Percentiles rank a stretch among this genome's conserved stretches.
Evolutionary conservation across 208 protist genomes (phyloP).

Genomic region (Leishmania lainsoni): DNA sequence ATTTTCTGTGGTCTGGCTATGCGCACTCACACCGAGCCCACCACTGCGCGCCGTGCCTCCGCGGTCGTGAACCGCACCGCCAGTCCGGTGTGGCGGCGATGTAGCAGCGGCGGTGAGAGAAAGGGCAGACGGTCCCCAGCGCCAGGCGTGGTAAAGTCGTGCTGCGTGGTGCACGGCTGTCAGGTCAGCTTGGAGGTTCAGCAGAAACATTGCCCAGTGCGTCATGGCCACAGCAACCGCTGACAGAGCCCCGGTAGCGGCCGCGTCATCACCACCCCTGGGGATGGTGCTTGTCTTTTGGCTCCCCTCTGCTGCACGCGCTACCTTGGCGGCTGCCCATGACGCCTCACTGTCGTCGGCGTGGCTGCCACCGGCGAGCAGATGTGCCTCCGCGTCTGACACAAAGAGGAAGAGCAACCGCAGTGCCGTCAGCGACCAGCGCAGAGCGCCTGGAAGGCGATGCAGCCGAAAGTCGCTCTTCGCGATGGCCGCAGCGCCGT

Average conservation of each 20-base stretch:
- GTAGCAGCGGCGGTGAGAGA: background rate
- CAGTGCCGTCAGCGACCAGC: conserved; percentile 24
- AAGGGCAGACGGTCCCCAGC: conserved; percentile 5
- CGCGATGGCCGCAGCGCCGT: background rate
- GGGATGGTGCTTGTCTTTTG: background rate
- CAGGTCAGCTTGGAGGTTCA: conserved; percentile 21
- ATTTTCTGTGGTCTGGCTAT: background rate
- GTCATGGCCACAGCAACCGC: conserved; percentile 37
- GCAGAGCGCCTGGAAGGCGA: conserved; percentile 28
- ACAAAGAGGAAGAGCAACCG: conserved; percentile 27
- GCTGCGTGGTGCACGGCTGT: conserved; percentile 29
- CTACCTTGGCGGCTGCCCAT: background rate
- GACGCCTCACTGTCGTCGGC: background rate
- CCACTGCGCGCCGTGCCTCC: background rate
- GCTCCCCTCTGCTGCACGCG: background rate
- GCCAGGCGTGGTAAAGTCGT: conserved; percentile 33
- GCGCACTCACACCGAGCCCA: background rate
- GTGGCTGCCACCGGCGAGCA: background rate
- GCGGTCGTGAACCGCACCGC: background rate
- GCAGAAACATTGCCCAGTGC: conserved; percentile 31
- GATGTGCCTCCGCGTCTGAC: conserved; percentile 12
- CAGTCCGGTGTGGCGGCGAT: background rate
- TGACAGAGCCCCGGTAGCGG: conserved; percentile 14
- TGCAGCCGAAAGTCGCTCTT: conserved; percentile 22
- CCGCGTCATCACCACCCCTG: background rate